Conservation (phyloP, 495 filamentous ascomycete genomes). For the Penicillium mononematosum region DNA sequence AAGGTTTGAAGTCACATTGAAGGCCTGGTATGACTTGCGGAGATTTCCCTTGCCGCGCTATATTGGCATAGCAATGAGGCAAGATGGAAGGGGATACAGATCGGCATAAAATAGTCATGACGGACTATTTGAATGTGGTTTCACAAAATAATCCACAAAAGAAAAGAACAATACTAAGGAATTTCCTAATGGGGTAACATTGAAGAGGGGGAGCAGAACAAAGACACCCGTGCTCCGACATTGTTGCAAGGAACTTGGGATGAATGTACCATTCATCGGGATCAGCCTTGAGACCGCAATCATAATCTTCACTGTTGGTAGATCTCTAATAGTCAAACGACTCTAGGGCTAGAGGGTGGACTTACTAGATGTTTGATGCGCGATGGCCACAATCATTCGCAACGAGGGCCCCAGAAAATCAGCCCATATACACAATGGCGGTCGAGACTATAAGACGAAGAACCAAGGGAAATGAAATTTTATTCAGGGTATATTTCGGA, state of each 20-base stretch:
- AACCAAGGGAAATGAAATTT: constrained; percentile 12
- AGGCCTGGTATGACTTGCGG: background rate
- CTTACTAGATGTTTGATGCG: background rate
- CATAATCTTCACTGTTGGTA: background rate
- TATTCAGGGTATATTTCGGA: constrained; percentile 27
- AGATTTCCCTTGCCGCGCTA: background rate
- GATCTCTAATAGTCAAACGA: background rate
- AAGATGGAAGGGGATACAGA: background rate
- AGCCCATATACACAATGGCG: background rate
- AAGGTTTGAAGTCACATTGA: background rate
- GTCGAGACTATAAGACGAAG: background rate
- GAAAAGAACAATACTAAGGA: constrained; percentile 15
- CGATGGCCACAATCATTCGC: background rate
- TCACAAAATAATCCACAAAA: background rate
- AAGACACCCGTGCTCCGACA: constrained; percentile 14
- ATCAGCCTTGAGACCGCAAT: background rate
- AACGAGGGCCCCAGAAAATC: background rate
- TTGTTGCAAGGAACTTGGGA: constrained; percentile 20
- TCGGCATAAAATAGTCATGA: background rate
- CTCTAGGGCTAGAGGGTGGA: background rate
- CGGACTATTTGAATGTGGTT: background rate
- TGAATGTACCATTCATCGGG: background rate
- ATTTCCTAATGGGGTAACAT: constrained; percentile 29
- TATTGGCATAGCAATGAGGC: background rate
- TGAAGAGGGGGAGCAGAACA: constrained; percentile 21